Conservation (phyloP, 2,329 filamentous ascomycete genomes). For the Fonsecaea pugnacius region DNA sequence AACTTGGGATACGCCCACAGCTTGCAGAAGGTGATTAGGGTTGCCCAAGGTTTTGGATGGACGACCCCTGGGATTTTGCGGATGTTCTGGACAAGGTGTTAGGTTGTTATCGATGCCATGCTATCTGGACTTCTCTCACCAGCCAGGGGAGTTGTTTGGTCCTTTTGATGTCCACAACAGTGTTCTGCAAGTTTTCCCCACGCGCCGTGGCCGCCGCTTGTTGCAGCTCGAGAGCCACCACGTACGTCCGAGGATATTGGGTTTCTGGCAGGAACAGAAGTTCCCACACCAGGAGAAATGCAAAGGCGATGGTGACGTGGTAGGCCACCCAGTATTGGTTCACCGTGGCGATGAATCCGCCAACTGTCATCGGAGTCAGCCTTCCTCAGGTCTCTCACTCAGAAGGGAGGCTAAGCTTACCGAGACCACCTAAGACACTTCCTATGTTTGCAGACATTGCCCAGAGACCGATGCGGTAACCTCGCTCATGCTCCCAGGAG, state of each 20-base stretch:
- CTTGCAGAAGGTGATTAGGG: conserved; percentile 16
- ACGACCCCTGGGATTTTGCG: conserved; percentile 18
- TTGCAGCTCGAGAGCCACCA: conserved; percentile 11
- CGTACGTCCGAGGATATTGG: conserved; percentile 14
- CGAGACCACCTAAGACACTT: conserved; percentile 11
- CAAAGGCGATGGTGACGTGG: conserved; percentile 21
- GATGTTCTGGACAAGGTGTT: conserved; percentile 13
- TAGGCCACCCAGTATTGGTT: conserved; percentile 22
- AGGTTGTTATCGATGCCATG: background rate
- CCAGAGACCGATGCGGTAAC: conserved; percentile 19
- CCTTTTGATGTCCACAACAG: conserved; percentile 9
- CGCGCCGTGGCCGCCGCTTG: conserved; percentile 1
- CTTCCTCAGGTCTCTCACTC: background rate
- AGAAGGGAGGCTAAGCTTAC: conserved; percentile 3
- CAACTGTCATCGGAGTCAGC: conserved; percentile 14
- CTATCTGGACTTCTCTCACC: background rate
- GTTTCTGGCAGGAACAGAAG: conserved; percentile 20
- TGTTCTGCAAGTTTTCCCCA: background rate
- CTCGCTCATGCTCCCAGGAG: conserved; percentile 25
- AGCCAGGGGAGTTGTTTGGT: conserved; percentile 22
- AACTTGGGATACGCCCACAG: conserved; percentile 19
- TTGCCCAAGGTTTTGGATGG: conserved; percentile 22
- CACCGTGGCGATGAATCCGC: conserved; percentile 15
- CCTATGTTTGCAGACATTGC: conserved; percentile 19
- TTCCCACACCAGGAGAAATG: conserved; percentile 15